These are phyloP conservation scores for Lathyrus oleraceus DNA, from an alignment of 306 rosid species.

Conservation along the genomic window DNA sequence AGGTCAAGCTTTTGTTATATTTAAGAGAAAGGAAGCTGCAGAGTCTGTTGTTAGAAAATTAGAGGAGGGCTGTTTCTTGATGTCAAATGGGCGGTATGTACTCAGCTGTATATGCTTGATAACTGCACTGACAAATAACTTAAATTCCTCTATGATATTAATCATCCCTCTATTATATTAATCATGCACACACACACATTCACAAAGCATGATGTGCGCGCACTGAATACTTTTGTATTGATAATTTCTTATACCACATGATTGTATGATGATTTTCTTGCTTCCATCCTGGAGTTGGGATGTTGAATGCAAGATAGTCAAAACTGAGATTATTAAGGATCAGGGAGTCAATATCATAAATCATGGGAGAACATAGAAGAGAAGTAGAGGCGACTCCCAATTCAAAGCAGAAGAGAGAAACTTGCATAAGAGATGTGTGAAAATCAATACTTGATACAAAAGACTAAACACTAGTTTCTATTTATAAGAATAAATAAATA, in stretches of 20 bases:
- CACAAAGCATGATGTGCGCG: background rate
- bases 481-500: no score
- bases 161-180: background rate
- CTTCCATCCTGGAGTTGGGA: background rate
- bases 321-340: background rate
- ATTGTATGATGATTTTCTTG: background rate
- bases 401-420: background rate
- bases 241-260: background rate
- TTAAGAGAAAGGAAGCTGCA: slow-evolving; percentile 64
- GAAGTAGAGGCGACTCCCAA: background rate
- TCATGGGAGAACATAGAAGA: background rate
- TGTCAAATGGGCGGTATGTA: slow-evolving; percentile 84
- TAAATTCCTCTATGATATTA: background rate
- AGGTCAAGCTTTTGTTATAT: slow-evolving; percentile 89
- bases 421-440: background rate
- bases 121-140: slow-evolving; percentile 6
- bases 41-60: slow-evolving; percentile 56
- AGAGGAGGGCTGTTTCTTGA: slow-evolving; percentile 63
- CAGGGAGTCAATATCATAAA: background rate
- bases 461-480: background rate
- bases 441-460: background rate
- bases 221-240: background rate
- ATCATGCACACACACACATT: background rate
- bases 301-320: background rate
- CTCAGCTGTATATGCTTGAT: slow-evolving; percentile 6